These are phyloP conservation scores for Zizania palustris DNA, from an alignment of 202 grass and related monocot species.

Conservation along the genomic window DNA sequence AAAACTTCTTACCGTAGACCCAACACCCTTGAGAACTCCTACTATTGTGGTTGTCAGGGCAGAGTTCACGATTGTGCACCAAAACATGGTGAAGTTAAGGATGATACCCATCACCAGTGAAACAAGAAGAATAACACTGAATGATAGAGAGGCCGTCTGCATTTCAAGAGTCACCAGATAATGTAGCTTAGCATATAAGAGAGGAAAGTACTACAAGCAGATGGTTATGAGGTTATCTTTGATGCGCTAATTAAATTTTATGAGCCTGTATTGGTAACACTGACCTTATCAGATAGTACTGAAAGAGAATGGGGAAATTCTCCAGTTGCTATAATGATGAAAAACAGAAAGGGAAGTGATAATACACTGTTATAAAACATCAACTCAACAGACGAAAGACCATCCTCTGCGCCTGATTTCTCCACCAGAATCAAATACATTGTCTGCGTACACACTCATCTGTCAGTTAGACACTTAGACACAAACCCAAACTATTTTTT, in stretches of 20 bases:
- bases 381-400: slow-evolving; percentile 90
- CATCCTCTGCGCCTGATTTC: slow-evolving; percentile 93
- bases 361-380: slow-evolving; percentile 96
- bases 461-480: slow-evolving; percentile 20
- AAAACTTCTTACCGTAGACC: slow-evolving; percentile 62
- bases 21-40: slow-evolving; percentile 94
- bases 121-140: slow-evolving; percentile 63
- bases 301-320: slow-evolving; percentile 87
- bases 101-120: slow-evolving; percentile 88
- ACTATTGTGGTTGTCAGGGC: slow-evolving; percentile 96
- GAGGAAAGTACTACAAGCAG: not conserved
- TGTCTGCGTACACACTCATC: slow-evolving; percentile 57
- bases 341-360: slow-evolving; percentile 91
- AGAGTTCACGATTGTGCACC: slow-evolving; percentile 95
- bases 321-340: slow-evolving; percentile 91
- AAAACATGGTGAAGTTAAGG: slow-evolving; percentile 96
- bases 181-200: not conserved
- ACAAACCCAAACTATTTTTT: not conserved
- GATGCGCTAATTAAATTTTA: not conserved
- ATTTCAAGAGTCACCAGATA: slow-evolving; percentile 32
- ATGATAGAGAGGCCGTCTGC: slow-evolving; percentile 63
- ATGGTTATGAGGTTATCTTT: slow-evolving; percentile 7
- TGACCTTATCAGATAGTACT: slow-evolving; percentile 81
- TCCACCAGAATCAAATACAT: slow-evolving; percentile 97
- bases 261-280: slow-evolving; percentile 25